These are phyloP conservation scores for Pyracantha coccinea DNA, from an alignment of 331 rosid species.

Conservation along the genomic window DNA sequence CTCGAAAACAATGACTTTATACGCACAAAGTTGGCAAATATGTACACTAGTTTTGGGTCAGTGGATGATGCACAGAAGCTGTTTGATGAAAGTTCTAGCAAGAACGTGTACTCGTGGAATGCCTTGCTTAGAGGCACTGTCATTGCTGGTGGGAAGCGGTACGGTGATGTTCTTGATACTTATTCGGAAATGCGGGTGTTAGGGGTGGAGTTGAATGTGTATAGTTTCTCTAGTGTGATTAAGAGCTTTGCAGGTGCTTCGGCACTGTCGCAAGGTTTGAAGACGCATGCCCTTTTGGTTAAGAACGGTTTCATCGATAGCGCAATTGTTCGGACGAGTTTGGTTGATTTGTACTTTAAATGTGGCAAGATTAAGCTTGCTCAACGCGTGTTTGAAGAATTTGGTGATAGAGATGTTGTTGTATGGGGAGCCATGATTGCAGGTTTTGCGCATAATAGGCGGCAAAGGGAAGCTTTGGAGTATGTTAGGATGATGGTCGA, in stretches of 20 bases:
- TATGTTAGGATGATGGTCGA: conserved; percentile 44
- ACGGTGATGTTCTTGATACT: conserved; percentile 32
- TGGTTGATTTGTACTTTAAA: conserved; percentile 35
- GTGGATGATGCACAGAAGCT: conserved; percentile 46
- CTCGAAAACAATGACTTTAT: conserved; percentile 57
- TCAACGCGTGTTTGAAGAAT: conserved; percentile 42
- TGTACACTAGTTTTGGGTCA: conserved; percentile 65
- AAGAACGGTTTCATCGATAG: conserved; percentile 61
- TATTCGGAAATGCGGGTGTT: conserved; percentile 47
- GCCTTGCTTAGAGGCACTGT: conserved; percentile 79
- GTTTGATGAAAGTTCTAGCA: conserved; percentile 41
- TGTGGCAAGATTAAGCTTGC: conserved; percentile 51
- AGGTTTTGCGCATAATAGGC: conserved; percentile 45
- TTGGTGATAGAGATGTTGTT: conserved; percentile 41
- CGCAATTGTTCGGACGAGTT: conserved; percentile 31
- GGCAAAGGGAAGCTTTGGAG: conserved; percentile 48
- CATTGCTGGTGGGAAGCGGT: conserved; percentile 40
- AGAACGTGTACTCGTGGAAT: conserved; percentile 70
- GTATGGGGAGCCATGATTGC: conserved; percentile 52
- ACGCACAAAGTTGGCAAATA: conserved; percentile 47
- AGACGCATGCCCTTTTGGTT: conserved; percentile 47
- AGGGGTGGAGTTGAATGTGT: conserved; percentile 64
- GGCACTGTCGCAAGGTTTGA: conserved; percentile 53
- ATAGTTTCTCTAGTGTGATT: conserved; percentile 52
- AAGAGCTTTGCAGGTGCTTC: conserved; percentile 66